phyloP scores from a whole-genome alignment of 345 rosid genomes.

The Brassica napus region DNA sequence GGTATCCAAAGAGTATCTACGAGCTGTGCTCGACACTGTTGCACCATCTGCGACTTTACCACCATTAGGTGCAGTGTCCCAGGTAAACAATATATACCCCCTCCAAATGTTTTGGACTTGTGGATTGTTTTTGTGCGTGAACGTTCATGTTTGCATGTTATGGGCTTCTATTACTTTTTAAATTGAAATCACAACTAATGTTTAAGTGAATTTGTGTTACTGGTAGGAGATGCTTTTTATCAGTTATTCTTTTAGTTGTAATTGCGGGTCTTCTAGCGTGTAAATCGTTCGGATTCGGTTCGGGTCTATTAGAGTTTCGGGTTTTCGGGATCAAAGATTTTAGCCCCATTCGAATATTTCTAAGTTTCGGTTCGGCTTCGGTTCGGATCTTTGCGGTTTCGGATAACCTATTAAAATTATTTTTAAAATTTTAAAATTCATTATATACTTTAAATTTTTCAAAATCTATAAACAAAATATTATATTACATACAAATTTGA shows the following conservation, averaged over 20 bases:
- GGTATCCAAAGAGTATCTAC: conserved; percentile 64
- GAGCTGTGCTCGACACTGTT: conserved; percentile 61
- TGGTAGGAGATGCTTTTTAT: not conserved
- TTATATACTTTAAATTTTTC: not conserved
- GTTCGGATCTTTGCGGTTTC: too few species aligned
- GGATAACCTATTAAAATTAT: too few species aligned
- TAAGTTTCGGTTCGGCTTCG: too few species aligned
- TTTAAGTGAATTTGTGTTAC: too few species aligned
- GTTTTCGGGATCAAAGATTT: too few species aligned
- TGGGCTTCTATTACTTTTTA: not conserved
- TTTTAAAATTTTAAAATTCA: too few species aligned
- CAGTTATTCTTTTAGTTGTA: not conserved
- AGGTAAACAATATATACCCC: conserved; percentile 47
- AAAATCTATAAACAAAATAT: not conserved
- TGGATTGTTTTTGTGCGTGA: not conserved
- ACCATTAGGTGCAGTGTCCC: conserved; percentile 77
- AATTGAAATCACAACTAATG: not conserved
- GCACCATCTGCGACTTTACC: conserved; percentile 82
- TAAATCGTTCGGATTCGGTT: too few species aligned
- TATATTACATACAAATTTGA: too few species aligned
- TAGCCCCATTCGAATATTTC: too few species aligned
- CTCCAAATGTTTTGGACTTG: too few species aligned
- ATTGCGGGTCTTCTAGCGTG: too few species aligned
- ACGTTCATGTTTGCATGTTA: not conserved
- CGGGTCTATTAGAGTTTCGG: too few species aligned